Percentiles rank a stretch among this genome's conserved stretches.
phyloP scores from a whole-genome alignment of 352 stramenopile species.

The Phytophthora aleatoria region DNA sequence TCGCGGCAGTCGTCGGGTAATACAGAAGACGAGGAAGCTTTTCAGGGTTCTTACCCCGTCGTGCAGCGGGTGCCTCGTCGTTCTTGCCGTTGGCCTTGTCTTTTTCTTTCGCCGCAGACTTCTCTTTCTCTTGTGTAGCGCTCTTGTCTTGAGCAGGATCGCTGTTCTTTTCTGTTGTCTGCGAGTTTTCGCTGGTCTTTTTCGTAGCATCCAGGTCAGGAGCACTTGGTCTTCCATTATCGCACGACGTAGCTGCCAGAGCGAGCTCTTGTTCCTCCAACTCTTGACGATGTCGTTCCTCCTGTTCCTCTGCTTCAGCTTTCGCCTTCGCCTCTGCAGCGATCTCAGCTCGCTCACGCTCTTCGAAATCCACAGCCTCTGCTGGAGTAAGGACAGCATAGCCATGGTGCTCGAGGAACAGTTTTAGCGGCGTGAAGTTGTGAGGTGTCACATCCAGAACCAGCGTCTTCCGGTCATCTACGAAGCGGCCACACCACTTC shows the following conservation, averaged over 20 bases:
- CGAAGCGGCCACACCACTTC: slow-evolving; percentile 61
- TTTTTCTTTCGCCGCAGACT: slow-evolving; percentile 6
- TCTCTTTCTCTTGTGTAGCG: slow-evolving; percentile 8
- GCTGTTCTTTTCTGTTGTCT: background rate
- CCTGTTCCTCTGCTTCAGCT: slow-evolving; percentile 28
- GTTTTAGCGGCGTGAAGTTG: slow-evolving; percentile 50
- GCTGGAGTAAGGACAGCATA: slow-evolving; percentile 55
- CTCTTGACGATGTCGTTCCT: slow-evolving; percentile 22
- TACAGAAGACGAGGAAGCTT: slow-evolving; percentile 61
- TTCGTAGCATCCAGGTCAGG: background rate
- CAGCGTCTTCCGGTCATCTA: slow-evolving; percentile 55
- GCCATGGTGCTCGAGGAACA: slow-evolving; percentile 47
- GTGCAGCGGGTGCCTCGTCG: slow-evolving; percentile 20
- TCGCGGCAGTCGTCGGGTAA: slow-evolving; percentile 62
- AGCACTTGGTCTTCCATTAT: background rate
- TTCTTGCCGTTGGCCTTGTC: slow-evolving; percentile 16
- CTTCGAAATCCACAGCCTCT: slow-evolving; percentile 43
- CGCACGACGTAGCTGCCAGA: background rate
- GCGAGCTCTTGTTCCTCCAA: slow-evolving; percentile 4
- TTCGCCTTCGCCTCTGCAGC: slow-evolving; percentile 30
- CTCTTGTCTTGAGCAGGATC: background rate
- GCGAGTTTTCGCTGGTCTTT: background rate
- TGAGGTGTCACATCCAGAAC: slow-evolving; percentile 62
- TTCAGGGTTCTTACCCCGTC: slow-evolving; percentile 43
- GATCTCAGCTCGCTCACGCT: slow-evolving; percentile 25